A percentile compares a stretch with the other conserved stretches of the same genome.
Evolutionary conservation across 1,284 basidiomycete genomes (phyloP).

Genomic region (Trichosporon faecale): DNA sequence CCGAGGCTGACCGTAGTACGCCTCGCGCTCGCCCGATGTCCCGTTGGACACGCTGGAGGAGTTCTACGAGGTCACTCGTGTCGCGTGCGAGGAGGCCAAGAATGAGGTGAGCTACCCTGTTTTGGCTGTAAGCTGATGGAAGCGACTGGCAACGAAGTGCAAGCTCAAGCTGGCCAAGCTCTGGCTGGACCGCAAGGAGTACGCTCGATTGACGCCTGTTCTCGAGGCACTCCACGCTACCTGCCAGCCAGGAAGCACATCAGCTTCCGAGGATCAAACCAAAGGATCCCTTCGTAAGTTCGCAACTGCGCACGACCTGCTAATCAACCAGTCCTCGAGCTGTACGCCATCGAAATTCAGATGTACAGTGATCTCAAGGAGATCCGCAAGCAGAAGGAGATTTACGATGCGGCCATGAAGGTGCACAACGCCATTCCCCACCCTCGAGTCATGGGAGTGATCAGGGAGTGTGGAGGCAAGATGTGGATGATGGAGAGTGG

Average conservation of each 20-base stretch:
- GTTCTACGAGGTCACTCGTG: slow-evolving; percentile 92
- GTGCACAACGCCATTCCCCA: slow-evolving; percentile 97
- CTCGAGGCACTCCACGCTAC: slow-evolving; percentile 54
- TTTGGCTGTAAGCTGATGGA: slow-evolving; percentile 13
- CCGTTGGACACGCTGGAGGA: slow-evolving; percentile 85
- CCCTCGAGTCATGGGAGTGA: slow-evolving; percentile 97
- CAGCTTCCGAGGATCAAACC: slow-evolving; percentile 52
- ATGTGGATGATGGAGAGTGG: slow-evolving; percentile 99
- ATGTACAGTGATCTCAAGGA: slow-evolving; percentile 98
- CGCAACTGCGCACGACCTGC: not conserved
- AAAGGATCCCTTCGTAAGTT: slow-evolving; percentile 50
- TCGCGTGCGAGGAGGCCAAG: slow-evolving; percentile 84
- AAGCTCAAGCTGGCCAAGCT: slow-evolving; percentile 96
- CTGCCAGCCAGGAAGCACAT: slow-evolving; percentile 47
- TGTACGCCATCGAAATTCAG: slow-evolving; percentile 97
- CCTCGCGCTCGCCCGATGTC: slow-evolving; percentile 56
- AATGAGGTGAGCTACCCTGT: slow-evolving; percentile 69
- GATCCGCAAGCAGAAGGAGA: slow-evolving; percentile 96
- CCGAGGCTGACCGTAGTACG: slow-evolving; percentile 35
- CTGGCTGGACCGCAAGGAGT: slow-evolving; percentile 95
- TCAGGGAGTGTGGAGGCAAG: slow-evolving; percentile 98
- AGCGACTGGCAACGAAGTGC: slow-evolving; percentile 91
- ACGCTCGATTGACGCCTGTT: slow-evolving; percentile 74
- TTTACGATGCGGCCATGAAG: slow-evolving; percentile 89
- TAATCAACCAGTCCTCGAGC: slow-evolving; percentile 69